Conservation (phyloP, 495 filamentous ascomycete genomes). For the Pyronema omphalodes region DNA sequence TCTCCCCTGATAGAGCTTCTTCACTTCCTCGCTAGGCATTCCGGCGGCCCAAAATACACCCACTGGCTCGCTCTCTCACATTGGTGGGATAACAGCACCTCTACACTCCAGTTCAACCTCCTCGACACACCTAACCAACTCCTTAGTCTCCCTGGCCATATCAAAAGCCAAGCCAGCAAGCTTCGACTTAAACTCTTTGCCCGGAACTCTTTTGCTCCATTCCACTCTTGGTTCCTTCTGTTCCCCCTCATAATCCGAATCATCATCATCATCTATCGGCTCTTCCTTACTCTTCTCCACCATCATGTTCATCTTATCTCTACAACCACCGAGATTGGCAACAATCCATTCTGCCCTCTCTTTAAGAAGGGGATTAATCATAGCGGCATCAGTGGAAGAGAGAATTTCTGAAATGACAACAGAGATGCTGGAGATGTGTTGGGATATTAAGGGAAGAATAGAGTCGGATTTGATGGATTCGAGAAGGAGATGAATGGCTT, state of each 20-base stretch:
- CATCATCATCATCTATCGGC: slow-evolving; percentile 24
- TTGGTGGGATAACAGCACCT: neutral
- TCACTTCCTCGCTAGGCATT: too few species aligned
- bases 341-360: slow-evolving; percentile 44
- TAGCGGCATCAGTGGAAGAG: slow-evolving; percentile 42
- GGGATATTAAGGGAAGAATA: slow-evolving; percentile 44
- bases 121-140: slow-evolving; percentile 21
- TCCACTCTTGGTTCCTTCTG: slow-evolving; percentile 26
- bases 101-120: slow-evolving; percentile 20
- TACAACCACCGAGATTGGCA: slow-evolving; percentile 42
- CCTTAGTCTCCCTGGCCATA: slow-evolving; percentile 63
- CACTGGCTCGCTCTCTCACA: too few species aligned
- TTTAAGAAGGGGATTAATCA: slow-evolving; percentile 32
- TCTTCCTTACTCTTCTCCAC: slow-evolving; percentile 35
- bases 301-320: slow-evolving; percentile 46
- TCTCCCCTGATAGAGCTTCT: too few species aligned
- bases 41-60: too few species aligned
- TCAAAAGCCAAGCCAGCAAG: slow-evolving; percentile 70
- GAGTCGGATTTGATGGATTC: slow-evolving; percentile 56
- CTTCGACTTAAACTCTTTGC: slow-evolving; percentile 50
- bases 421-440: slow-evolving; percentile 52
- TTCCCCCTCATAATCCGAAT: slow-evolving; percentile 5
- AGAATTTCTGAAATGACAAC: slow-evolving; percentile 52
- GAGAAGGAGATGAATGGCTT: slow-evolving; percentile 67
- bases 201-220: slow-evolving; percentile 21